Evolutionary conservation across 1,284 basidiomycete species (phyloP), one percentile per base, ranked within the genome.

Genomic region (Sphagnurus paluster): DNA sequence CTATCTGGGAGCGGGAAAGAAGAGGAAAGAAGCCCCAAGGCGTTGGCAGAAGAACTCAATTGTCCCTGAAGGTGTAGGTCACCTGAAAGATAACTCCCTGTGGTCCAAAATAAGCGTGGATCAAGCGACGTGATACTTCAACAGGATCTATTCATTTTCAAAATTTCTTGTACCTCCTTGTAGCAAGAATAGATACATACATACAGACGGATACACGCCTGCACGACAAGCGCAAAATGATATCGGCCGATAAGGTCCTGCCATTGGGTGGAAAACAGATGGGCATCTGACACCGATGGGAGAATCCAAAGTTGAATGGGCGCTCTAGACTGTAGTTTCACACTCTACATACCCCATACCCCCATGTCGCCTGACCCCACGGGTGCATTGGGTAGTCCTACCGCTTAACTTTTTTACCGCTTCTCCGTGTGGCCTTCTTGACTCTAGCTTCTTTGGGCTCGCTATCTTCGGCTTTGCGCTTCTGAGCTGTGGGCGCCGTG

Each of bases 391-490:
- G n/a, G 19, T 28, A 16, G 11, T 10, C 20, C 51, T 58, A 81
- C 55, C 75, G 76, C 58, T 80, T 86, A 24, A 63, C 60, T 63
- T 83, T 84, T 66, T 85, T 81, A 25, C 67, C 67, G 43, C 74
- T 72, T 56, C 79, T 72, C 56, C 82, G 71, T 39, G 74, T 75
- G 30, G 65, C 65, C 61, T 84, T 83, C 66, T 79, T 79, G 19
- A 71, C 68, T 54, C 69, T 70, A 16, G 49, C 63, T 7, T 41
- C 55, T 32, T 57, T 60, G 1, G 52, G 64, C 9, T 56, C 64
- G 11, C 48, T 65, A 23, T 72, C 75, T 11, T 75, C 77, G n/a
- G 72, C 75, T 61, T 88, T 90, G 50, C 89, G 69, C 64, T 91
- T 91, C 59, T 79, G 71, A 4, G 75, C 76, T 0, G 65, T 55